These are phyloP conservation scores for Xylaria scruposa DNA, from an alignment of 495 filamentous ascomycete species.

Conservation along the genomic window DNA sequence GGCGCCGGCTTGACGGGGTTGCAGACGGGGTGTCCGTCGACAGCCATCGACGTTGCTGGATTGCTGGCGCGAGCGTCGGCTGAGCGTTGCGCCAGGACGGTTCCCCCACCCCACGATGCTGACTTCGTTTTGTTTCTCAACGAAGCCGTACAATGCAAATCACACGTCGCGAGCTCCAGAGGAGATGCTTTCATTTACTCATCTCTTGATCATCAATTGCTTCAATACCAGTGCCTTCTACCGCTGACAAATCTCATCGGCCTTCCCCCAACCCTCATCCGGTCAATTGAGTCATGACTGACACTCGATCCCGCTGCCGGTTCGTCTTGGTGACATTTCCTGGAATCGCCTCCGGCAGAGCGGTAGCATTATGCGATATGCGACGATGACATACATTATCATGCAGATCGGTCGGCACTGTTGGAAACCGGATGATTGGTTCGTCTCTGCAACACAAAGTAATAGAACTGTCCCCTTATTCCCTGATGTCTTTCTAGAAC, in stretches of 20 bases:
- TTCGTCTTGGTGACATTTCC: background rate
- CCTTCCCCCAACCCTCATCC: background rate
- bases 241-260: slow-evolving; percentile 14
- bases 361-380: slow-evolving; percentile 14
- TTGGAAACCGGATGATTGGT: slow-evolving; percentile 17
- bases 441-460: background rate
- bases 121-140: background rate
- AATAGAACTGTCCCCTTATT: background rate
- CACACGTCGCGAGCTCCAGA: slow-evolving; percentile 2
- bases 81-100: slow-evolving; percentile 4
- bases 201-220: background rate
- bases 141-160: background rate
- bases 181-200: background rate
- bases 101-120: background rate
- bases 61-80: slow-evolving; percentile 17
- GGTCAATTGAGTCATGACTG: background rate
- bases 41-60: slow-evolving; percentile 3
- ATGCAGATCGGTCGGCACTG: slow-evolving; percentile 5
- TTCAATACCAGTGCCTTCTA: background rate
- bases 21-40: slow-evolving; percentile 12
- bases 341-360: slow-evolving; percentile 6
- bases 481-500: background rate
- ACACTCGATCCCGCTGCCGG: background rate
- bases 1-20: slow-evolving; percentile 10
- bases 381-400: slow-evolving; percentile 7